Evolutionary conservation across 2,329 filamentous ascomycete genomes (phyloP), one percentile per base, ranked within the genome.

Genomic region (Trichoderma gracile): DNA sequence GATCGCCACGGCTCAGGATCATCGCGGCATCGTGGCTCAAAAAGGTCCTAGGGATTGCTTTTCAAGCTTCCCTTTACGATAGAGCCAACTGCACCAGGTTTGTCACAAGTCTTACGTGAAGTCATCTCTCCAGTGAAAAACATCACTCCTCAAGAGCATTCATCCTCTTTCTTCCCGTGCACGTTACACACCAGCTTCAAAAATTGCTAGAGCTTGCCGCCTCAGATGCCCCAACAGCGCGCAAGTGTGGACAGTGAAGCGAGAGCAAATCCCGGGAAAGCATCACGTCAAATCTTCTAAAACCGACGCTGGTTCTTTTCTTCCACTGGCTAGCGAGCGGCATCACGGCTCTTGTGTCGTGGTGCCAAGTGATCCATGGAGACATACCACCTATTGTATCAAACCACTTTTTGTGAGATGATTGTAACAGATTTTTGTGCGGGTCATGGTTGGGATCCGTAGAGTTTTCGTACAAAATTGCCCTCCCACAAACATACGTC

Each of bases 231-330:
- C 71, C 78, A 76, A 86, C 79, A 81, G 79, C 84, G 84, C 75
- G 81, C 82, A 85, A 84, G 85, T 87, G 85, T 87, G 85, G 85
- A 88, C 85, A 86, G 77, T 86, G 85, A 88, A 88, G 85, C 85
- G 80, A 88, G 70, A 88, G 78, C 65, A 78, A 84, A 78, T 78
- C 70, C 71, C 66, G 33, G 33, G 33, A 38, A 38, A 14, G 33
- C 43, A 69, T 66, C 69, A 64, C 60, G 65, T 69, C 52, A 47
- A 47, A 23, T 25, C 69, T 68, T 66, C 66, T 67, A 67, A 65
- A 65, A 66, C 61, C 53, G 46, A 65, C 64, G 56, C 69, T 69
- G 5, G 65, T 73, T 56, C 33, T 38, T 38, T 38, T 38, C 33
- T 38, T 74, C 73, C 75, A 70, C 57, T 38, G 71, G 70, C 67